phyloP scores from a whole-genome alignment of 768 basidiomycete species.

The Chlorophyllum brunneum region DNA sequence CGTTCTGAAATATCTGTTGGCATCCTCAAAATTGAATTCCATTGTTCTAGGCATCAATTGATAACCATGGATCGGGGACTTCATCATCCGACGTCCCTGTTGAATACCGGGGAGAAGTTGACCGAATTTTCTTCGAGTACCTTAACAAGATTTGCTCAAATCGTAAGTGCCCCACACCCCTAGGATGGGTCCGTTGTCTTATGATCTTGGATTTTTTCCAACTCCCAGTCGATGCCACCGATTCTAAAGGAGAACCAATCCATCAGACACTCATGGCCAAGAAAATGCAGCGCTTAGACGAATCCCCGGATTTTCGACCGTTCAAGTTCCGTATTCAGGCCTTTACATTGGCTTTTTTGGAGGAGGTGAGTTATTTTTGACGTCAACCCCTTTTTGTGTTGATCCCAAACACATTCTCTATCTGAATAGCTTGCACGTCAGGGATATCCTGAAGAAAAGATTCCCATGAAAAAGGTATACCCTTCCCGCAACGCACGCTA shows the following conservation, averaged over 20 bases:
- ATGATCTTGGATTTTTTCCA: conserved; percentile 17
- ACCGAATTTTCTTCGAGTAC: conserved; percentile 88
- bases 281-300: conserved; percentile 96
- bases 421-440: conserved; percentile 64
- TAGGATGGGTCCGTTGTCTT: conserved; percentile 7
- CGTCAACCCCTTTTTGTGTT: neutral
- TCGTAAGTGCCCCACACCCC: conserved; percentile 45
- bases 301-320: conserved; percentile 93
- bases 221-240: conserved; percentile 79
- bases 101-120: conserved; percentile 80
- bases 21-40: neutral
- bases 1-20: neutral
- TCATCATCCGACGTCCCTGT: conserved; percentile 60
- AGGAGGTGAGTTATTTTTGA: conserved; percentile 55
- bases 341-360: conserved; percentile 93
- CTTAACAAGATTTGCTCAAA: conserved; percentile 87
- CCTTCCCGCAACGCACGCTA: too few species aligned
- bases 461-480: conserved; percentile 90
- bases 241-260: conserved; percentile 93
- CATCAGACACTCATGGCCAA: conserved; percentile 99
- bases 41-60: conserved; percentile 23
- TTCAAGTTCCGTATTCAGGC: conserved; percentile 99
- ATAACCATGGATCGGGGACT: conserved; percentile 20
- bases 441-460: conserved; percentile 90
- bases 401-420: conserved; percentile 4